phyloP scores from a whole-genome alignment of 352 stramenopile genomes.

The Aphanomyces euteiches region DNA sequence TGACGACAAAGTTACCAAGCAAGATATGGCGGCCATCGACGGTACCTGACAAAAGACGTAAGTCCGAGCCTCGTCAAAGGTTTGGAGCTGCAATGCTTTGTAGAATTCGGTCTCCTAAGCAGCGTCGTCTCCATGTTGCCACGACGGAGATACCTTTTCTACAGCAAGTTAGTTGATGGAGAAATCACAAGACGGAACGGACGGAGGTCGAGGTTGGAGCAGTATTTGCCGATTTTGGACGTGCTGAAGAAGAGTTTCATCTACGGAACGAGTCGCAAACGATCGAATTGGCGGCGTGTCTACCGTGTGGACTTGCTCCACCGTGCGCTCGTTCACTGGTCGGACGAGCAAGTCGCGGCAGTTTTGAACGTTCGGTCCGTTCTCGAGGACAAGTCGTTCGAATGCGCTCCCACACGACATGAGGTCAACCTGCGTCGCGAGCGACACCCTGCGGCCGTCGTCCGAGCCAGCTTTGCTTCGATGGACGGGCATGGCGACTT shows the following conservation, averaged over 20 bases:
- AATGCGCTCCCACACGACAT: conserved; percentile 45
- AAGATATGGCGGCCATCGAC: background rate
- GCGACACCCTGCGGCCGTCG: conserved; percentile 33
- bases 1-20: conserved; percentile 25
- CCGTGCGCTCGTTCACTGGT: conserved; percentile 45
- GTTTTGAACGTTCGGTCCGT: conserved; percentile 45
- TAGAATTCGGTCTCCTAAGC: conserved; percentile 40
- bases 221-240: conserved; percentile 77
- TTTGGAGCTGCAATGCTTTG: conserved; percentile 57
- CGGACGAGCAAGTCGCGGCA: conserved; percentile 60
- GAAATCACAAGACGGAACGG: conserved; percentile 5
- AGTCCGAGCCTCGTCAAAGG: conserved; percentile 42
- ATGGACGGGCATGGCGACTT: background rate
- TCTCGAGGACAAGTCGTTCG: conserved; percentile 39
- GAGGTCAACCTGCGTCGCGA: conserved; percentile 48
- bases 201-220: conserved; percentile 73
- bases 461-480: background rate
- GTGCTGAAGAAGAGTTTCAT: conserved; percentile 68
- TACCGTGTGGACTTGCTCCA: conserved; percentile 73
- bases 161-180: conserved; percentile 39
- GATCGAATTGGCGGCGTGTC: background rate
- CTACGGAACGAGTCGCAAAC: conserved; percentile 33
- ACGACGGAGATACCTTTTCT: background rate
- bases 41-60: conserved; percentile 64
- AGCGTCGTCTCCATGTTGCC: background rate